Evolutionary conservation across 2,329 filamentous ascomycete genomes (phyloP).

Genomic region (Ramichloridium luteum): DNA sequence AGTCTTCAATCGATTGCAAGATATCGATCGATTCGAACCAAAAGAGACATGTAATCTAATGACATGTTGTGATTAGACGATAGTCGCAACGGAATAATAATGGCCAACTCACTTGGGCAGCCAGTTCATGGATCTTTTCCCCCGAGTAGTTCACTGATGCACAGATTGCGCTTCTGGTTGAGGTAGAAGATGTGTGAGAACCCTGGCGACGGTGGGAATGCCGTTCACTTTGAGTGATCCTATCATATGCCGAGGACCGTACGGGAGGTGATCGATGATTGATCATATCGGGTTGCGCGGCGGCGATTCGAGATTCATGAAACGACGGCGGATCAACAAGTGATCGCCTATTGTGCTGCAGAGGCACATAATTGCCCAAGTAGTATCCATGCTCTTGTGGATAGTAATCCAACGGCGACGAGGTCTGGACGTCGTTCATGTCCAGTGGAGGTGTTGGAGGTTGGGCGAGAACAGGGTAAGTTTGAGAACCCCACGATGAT

Average conservation of each 20-base stretch:
- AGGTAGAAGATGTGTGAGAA: too few species aligned
- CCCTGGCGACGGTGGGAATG: too few species aligned
- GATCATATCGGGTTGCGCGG: too few species aligned
- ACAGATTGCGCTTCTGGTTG: too few species aligned
- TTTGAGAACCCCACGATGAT: slow-evolving; percentile 7
- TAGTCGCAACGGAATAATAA: slow-evolving; percentile 3
- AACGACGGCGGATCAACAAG: too few species aligned
- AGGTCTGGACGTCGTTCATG: slow-evolving; percentile 21
- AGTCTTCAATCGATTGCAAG: slow-evolving; percentile 59
- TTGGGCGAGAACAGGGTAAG: slow-evolving; percentile 12
- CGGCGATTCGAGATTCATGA: too few species aligned
- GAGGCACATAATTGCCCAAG: slow-evolving; percentile 13
- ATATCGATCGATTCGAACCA: slow-evolving; percentile 90
- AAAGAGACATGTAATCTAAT: slow-evolving; percentile 87
- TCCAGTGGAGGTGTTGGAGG: slow-evolving; percentile 26
- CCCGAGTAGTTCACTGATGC: too few species aligned
- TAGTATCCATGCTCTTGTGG: slow-evolving; percentile 19
- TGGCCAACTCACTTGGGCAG: slow-evolving; percentile 53
- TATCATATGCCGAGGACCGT: too few species aligned
- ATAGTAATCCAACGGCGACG: slow-evolving; percentile 13
- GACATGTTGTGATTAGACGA: slow-evolving; percentile 3
- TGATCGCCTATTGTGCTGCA: too few species aligned
- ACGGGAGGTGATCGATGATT: too few species aligned
- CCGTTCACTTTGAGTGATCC: too few species aligned
- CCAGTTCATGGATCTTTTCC: slow-evolving; percentile 74